Evolutionary conservation across 257 asterid species (phyloP), one percentile per base, ranked within the genome.

Genomic region (Apocynum venetum): DNA sequence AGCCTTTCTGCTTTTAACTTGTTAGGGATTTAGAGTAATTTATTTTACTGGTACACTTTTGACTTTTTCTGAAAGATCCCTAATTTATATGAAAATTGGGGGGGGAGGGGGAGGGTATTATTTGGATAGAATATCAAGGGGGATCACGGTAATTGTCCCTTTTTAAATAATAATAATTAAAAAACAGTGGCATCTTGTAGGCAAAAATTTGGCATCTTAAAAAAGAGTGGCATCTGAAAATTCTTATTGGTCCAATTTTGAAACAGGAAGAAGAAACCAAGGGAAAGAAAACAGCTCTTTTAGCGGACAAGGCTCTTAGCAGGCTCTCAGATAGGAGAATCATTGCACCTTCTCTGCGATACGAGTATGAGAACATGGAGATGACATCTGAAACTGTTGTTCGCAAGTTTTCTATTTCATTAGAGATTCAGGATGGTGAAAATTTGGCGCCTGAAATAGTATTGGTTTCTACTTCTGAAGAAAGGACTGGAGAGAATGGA

Each of bases 201-300:
- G 47, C 47, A 44, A 44, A 44, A 44, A 44, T 44, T 44, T 44
- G 47, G 31, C 31, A 25, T 25, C 31, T 25, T 25, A 25, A 25
- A 25, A 25, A 25, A 25, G 31, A 25, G 47, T 44, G 47, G 47
- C 47, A 44, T 55, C 17, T 6, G 9, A 55, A 2, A 55, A 55
- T 36, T 53, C 17, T 65, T 56, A 41, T 67, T 15, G 12, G 49
- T 74, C 48, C 76, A 56, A 6, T 72, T 51, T n/a, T 35, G 52
- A 71, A 81, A 35, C 84, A 92, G 92, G 90, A 86, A 77, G 86
- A 73, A 41, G 81, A 76, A 51, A 68, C 74, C 72, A 35, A 20
- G 25, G 76, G 59, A 80, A 85, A 80, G 81, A 76, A 81, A 74
- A 69, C 75, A 20, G 59, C 74, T n/a, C 35, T 52, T 74, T 48